A percentile compares a stretch with the other conserved stretches of the same genome.
phyloP scores from a whole-genome alignment of 1,284 basidiomycete species.

The Marasmius fiardii region DNA sequence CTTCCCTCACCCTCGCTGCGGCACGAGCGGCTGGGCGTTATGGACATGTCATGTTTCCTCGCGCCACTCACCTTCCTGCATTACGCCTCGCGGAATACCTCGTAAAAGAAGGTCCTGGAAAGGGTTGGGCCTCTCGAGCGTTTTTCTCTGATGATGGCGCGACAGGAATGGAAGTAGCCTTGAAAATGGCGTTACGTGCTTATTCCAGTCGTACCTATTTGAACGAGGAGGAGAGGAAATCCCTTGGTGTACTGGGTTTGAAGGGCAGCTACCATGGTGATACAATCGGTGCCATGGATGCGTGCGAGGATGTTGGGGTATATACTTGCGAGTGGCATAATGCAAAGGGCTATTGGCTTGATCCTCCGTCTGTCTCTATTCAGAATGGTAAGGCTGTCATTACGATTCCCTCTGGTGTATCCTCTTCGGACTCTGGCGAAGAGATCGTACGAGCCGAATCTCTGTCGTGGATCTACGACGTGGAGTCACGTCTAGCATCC shows the following conservation, averaged over 20 bases:
- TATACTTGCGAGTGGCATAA: slow-evolving; percentile 98
- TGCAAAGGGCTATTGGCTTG: slow-evolving; percentile 92
- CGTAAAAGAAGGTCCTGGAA: slow-evolving; percentile 67
- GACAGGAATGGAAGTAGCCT: slow-evolving; percentile 93
- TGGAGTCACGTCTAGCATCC: slow-evolving; percentile 58
- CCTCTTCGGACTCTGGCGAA: slow-evolving; percentile 12
- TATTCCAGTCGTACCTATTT: slow-evolving; percentile 46
- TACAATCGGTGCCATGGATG: slow-evolving; percentile 98
- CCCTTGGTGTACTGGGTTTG: slow-evolving; percentile 82
- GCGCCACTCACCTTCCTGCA: slow-evolving; percentile 84
- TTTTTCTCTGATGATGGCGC: slow-evolving; percentile 96
- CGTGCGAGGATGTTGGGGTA: slow-evolving; percentile 84
- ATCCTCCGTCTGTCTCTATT: slow-evolving; percentile 78
- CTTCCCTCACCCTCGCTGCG: slow-evolving; percentile 80
- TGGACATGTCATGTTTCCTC: slow-evolving; percentile 96
- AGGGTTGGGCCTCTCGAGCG: slow-evolving; percentile 87
- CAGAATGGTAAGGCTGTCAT: slow-evolving; percentile 60
- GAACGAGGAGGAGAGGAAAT: slow-evolving; percentile 39
- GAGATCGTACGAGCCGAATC: slow-evolving; percentile 29
- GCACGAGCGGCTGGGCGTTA: slow-evolving; percentile 91
- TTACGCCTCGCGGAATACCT: slow-evolving; percentile 75
- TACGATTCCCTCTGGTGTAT: slow-evolving; percentile 52
- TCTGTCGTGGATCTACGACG: slow-evolving; percentile 71
- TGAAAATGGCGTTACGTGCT: slow-evolving; percentile 94
- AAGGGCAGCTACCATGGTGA: slow-evolving; percentile 98